Evolutionary conservation across 805 yeast genomes (phyloP), one percentile per base, ranked within the genome.

Genomic region (Dipodascopsis uninucleata): DNA sequence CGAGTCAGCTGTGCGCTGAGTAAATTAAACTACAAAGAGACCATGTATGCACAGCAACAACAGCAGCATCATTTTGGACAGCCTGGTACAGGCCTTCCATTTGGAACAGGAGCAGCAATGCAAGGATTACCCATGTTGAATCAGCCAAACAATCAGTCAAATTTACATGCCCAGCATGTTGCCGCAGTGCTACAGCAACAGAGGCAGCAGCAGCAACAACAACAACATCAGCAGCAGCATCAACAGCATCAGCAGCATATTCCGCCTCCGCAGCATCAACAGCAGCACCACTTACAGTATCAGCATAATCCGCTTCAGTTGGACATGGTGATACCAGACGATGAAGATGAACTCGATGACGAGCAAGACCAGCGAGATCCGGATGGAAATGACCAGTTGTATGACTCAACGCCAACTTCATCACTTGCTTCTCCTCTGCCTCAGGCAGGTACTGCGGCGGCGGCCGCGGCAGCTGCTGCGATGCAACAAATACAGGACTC

Each of bases 41-140:
- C 12, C 23, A 46, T 46, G 51, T 46, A 46, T 38, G 51, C 51
- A 25, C 47, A 46, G 29, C 51, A 46, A 41, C 45, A 41, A 31
- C 50, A 44, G 47, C 49, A 44, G 43, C 53, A 45, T 41, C 53
- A 48, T 36, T 48, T 44, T 23, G 42, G 31, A 23, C 28, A 32
- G 36, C 38, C 52, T 28, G 25, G 49, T 7, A 37, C 46, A 16
- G 39, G 17, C 34, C 40, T 44, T 32, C 36, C 49, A 8, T 48
- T 28, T 29, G n/a, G 45, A 23, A 28, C 45, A 8, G 21, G 39
- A 21, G n/a, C 45, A 17, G 41, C 35, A 35, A 43, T 45, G 26
- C 45, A 39, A 12, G 28, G 31, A 29, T 29, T 39, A 17, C 44
- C 49, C 14, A 41, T 36, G 42, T 43, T 46, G 28, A 34, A 36